Percentiles rank a stretch among this genome's conserved stretches.
Evolutionary conservation across 2,329 filamentous ascomycete species (phyloP).

Genomic region (Parastagonospora nodorum): DNA sequence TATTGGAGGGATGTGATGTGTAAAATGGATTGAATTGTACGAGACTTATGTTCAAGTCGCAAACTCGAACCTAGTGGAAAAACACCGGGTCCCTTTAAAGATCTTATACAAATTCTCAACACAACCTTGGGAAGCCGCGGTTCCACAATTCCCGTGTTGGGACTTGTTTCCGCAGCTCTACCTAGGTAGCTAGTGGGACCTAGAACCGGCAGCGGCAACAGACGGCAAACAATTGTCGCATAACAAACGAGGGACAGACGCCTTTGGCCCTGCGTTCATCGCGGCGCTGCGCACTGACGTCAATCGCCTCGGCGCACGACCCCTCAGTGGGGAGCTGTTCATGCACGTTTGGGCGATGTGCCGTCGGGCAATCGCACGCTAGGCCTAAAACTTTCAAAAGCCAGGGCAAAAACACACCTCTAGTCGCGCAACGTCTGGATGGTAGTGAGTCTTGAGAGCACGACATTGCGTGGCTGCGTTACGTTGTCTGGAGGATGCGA

Average conservation of each 20-base stretch:
- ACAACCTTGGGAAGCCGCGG: slow-evolving; percentile 3
- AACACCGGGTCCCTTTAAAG: slow-evolving; percentile 27
- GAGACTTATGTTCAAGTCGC: too few species aligned
- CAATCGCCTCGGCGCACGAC: not conserved
- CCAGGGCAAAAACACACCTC: not conserved
- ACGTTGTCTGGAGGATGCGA: not conserved
- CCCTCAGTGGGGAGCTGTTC: slow-evolving; percentile 15
- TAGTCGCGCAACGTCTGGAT: slow-evolving; percentile 1
- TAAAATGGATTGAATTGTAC: too few species aligned
- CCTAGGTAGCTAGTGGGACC: too few species aligned
- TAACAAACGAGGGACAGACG: too few species aligned
- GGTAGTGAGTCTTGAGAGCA: not conserved
- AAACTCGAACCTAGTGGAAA: not conserved
- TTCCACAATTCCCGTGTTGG: slow-evolving; percentile 33
- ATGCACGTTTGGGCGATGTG: slow-evolving; percentile 9
- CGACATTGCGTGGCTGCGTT: slow-evolving; percentile 24
- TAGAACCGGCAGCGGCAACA: too few species aligned
- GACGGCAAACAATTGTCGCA: too few species aligned
- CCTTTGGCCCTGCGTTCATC: too few species aligned
- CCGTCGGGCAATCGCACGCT: slow-evolving; percentile 19
- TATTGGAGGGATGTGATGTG: too few species aligned
- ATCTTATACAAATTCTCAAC: slow-evolving; percentile 25
- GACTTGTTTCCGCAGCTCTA: slow-evolving; percentile 1
- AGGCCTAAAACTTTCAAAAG: slow-evolving; percentile 3
- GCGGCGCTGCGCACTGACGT: too few species aligned